phyloP scores from a whole-genome alignment of 306 rosid species.

The Acacia acuminata region DNA sequence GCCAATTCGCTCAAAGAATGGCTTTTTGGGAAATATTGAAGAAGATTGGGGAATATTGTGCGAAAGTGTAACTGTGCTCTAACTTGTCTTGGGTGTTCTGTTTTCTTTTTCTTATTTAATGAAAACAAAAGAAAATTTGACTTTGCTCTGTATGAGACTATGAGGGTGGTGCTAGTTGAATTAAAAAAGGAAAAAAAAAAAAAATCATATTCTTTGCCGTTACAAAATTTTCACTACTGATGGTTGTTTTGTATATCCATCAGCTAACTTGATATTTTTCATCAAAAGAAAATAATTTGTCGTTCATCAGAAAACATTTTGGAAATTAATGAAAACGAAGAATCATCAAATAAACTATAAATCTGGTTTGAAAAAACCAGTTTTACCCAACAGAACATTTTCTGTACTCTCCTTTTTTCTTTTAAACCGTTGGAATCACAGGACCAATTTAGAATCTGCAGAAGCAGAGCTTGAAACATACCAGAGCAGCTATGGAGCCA shows the following conservation, averaged over 20 bases:
- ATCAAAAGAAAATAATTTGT: not conserved
- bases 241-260: not conserved
- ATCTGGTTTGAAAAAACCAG: not conserved
- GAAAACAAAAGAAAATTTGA: not conserved
- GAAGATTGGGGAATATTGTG: not conserved
- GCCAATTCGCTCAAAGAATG: not conserved
- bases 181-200: not conserved
- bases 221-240: not conserved
- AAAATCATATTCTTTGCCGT: not conserved
- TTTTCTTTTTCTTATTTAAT: not conserved
- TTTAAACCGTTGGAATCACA: not conserved
- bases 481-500: constrained; percentile 64
- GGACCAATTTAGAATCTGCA: not conserved
- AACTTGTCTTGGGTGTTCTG: not conserved
- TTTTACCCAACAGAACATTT: not conserved
- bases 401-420: not conserved
- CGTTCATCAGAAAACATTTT: not conserved
- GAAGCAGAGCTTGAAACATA: constrained; percentile 53
- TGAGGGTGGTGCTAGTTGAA: not conserved
- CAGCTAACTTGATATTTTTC: not conserved
- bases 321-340: not conserved
- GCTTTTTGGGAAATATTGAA: not conserved
- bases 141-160: not conserved
- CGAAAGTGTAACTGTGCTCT: not conserved
- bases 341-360: not conserved